Base-by-base conservation (phyloP, 78 protist species). In the Chrysochromulina parva region DNA sequence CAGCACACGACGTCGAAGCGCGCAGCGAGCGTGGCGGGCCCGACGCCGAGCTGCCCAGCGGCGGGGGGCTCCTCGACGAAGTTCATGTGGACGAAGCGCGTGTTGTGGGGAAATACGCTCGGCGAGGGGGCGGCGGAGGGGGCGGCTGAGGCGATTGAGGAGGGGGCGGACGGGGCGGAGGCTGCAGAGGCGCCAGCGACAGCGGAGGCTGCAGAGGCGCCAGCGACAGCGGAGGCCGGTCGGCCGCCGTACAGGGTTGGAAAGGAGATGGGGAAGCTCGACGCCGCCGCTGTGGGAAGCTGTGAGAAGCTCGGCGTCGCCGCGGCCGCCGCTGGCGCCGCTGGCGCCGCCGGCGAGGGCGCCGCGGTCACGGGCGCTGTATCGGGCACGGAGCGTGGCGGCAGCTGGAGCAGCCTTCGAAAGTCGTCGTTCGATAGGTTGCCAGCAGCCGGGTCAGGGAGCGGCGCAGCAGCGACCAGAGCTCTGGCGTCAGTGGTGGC, bases 1-100 rank as follows among this genome's bases (percentile, higher is more conserved):
- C 97, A 90, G 47, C 10, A 22, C 67, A 91, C 50, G 13, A 50
- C 28, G 50, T 69, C 78, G 78, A 38, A 28, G 50, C 13, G 16
- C 3, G 48, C 78, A 24, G 50, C 14, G 52, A 50, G 54, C 48
- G n/a, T 38, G 38, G 38, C 38, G 38, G 38, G 38, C 38, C 38
- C 38, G 38, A 38, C 38, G 38, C 38, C 38, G 38, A 38, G 11
- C 53, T 9, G 48, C 50, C 7, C 50, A 50, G n/a, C 78, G 48
- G 52, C 22, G 14, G 52, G 78, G 50, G 78, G 78, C 78, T 69
- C 52, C 78, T 69, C 50, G 16, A n/a, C 78, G 48, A 69, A 14
- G 50, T 69, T 69, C 50, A 3, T 2, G 78, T 69, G 78, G 13
- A 7, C 53, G 78, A 69, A 69, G 78, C 53, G 54, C 13, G 71